A percentile compares a stretch with the other conserved stretches of the same genome.
These are phyloP conservation scores for Omphalea diandra DNA, from an alignment of 441 rosid genomes.

Conservation along the genomic window DNA sequence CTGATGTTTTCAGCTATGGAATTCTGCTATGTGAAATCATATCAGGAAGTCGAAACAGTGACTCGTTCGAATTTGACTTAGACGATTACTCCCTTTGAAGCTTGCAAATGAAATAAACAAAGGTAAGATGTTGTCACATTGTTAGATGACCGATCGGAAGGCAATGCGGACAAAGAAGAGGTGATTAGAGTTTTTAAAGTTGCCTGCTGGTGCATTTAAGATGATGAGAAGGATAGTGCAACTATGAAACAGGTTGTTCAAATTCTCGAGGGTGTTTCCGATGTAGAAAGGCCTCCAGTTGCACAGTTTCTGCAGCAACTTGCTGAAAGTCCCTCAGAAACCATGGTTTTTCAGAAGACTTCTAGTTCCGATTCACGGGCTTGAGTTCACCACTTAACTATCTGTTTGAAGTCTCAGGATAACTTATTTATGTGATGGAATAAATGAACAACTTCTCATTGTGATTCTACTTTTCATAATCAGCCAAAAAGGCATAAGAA, in stretches of 20 bases:
- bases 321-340: too few relatives aligned
- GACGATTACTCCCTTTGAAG: too few relatives aligned
- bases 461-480: too few relatives aligned
- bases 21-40: conserved; percentile 77
- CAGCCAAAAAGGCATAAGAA: too few relatives aligned
- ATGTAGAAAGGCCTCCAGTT: conserved; percentile 46
- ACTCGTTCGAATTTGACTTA: conserved; percentile 59
- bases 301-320: conserved; percentile 66
- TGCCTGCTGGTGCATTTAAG: conserved; percentile 82
- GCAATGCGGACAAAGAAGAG: conserved; percentile 46
- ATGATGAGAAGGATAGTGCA: conserved; percentile 59
- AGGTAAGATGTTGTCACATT: conserved; percentile 49
- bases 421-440: too few relatives aligned
- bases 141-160: conserved; percentile 44
- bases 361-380: too few relatives aligned
- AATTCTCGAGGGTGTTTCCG: conserved; percentile 66
- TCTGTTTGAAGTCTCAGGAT: too few relatives aligned
- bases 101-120: conserved; percentile 43
- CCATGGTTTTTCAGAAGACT: too few relatives aligned
- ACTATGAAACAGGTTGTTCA: conserved; percentile 81
- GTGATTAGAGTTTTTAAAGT: conserved; percentile 49
- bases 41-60: conserved; percentile 66
- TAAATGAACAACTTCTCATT: too few relatives aligned
- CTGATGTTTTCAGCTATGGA: conserved; percentile 81
- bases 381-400: too few relatives aligned